Conservation (phyloP, 2,329 filamentous ascomycete species). For the Sclerotinia minor region DNA sequence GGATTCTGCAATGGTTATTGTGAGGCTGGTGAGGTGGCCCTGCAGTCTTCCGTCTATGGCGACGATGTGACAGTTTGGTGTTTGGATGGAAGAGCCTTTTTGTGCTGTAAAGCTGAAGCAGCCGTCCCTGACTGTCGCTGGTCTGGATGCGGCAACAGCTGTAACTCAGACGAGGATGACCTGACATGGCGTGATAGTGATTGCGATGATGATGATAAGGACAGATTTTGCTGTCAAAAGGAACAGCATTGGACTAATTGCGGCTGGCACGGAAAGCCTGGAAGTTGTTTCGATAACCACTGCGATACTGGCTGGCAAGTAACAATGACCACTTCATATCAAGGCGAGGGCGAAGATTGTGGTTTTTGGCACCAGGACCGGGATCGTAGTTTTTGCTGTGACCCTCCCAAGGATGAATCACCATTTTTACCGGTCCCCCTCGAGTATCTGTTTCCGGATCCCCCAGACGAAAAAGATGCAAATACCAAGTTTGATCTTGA, state of each 20-base stretch:
- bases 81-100: too few relatives aligned
- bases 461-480: neutral
- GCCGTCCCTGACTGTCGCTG: neutral
- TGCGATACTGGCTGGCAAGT: neutral
- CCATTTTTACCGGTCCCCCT: neutral
- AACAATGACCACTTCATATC: neutral
- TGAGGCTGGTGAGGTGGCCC: too few relatives aligned
- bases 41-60: too few relatives aligned
- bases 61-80: too few relatives aligned
- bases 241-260: neutral
- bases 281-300: neutral
- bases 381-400: neutral
- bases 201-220: neutral
- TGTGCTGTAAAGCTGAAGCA: too few relatives aligned
- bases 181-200: neutral
- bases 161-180: neutral
- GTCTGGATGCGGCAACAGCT: neutral
- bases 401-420: neutral
- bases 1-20: too few relatives aligned
- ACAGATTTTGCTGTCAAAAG: neutral
- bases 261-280: neutral
- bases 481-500: neutral
- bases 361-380: too few relatives aligned
- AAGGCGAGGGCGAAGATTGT: neutral
- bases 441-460: neutral